Evolutionary conservation across 2,329 filamentous ascomycete genomes (phyloP), one percentile per base, ranked within the genome.

Genomic region (Tolypocladium endophyticum): DNA sequence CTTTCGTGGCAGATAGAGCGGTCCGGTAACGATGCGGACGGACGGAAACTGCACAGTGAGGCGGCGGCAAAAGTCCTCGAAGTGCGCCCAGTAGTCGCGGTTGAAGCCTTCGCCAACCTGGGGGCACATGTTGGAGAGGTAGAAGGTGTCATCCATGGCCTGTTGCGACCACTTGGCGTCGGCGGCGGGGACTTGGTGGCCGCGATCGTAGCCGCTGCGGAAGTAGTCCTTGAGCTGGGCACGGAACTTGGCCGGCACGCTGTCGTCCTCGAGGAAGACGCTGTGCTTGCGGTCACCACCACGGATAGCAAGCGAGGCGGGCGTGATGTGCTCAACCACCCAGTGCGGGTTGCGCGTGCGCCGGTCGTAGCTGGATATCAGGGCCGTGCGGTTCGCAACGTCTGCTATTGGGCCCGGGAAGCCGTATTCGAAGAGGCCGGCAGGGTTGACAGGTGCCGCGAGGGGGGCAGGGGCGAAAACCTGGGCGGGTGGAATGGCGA

Each of bases 91-190:
- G 83, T 99, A 99, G 77, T 99, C 94, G 57, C 94, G 84, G 78
- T 99, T 99, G 81, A 99, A 99, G 61, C 94, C 94, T 71, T 97
- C 91, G 65, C 94, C 94, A 36, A 99, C 94, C 77, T 99, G 94
- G 38, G 94, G 94, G 71, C 92, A 96, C 92, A 99, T 99, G 78
- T 99, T 99, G 71, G 83, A 88, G 59, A 99, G 82, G 70, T 85
- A 87, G 71, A 99, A 99, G 2, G 94, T 99, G 60, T 90, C 90
- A 76, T 99, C 86, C 91, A 99, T 96, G 64, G 94, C 92, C 41
- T 83, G 74, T 76, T 99, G 94, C 63, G 87, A 90, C 92, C 94
- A 99, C 77, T 95, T 96, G 60, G 89, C 90, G 76, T 99, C 94
- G 47, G 94, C 94, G 7, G 94, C 94, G 12, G 94, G 94, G 12